Base-by-base conservation (phyloP, 768 basidiomycete genomes). In the Psilocybe subaeruginosa region DNA sequence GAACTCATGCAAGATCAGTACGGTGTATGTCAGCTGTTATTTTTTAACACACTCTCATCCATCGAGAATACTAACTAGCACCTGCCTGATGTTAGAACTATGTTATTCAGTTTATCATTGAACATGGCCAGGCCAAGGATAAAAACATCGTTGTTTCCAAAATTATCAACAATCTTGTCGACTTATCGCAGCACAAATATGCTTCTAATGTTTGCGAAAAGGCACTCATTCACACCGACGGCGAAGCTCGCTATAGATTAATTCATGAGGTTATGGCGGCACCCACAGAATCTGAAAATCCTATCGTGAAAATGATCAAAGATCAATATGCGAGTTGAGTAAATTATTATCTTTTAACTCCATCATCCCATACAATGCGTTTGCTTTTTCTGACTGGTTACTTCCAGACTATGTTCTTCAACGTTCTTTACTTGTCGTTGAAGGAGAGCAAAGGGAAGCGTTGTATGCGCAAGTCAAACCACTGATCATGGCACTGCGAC, bases 121-220 rank as follows among this genome's bases (percentile, higher is more conserved):
- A 94, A 70, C 83, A 90, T 66, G 95, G 95, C 4, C 80, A 80
- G 58, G 79, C 81, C 0, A 80, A 86, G 11, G 96, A 98, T 70
- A 85, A 84, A 54, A 77, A 80, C 2, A 76, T 82, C 58, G 83
- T 97, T 39, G 80, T 95, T 58, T 74, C 78, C 12, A 85, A 86
- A 65, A 81, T 98, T 54, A 85, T 82, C 8, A 93, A 93, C 3
- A 89, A 92, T 68, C 83, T 98, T 72, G 72, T 95, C 46, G 79
- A 81, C 62, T 86, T 96, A 82, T 85, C 93, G 0, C 85, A 88
- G 55, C 93, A 94, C 72, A 97, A 97, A 72, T 97, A 93, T 69
- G 95, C 94, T 4, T 97, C 95, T 4, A 99, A 99, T 69, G 97
- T 98, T 17, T 92, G 91, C 73, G 96, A 97, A 76, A 95, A 94